Conservation (phyloP, 768 basidiomycete species). For the Imleria badia region DNA sequence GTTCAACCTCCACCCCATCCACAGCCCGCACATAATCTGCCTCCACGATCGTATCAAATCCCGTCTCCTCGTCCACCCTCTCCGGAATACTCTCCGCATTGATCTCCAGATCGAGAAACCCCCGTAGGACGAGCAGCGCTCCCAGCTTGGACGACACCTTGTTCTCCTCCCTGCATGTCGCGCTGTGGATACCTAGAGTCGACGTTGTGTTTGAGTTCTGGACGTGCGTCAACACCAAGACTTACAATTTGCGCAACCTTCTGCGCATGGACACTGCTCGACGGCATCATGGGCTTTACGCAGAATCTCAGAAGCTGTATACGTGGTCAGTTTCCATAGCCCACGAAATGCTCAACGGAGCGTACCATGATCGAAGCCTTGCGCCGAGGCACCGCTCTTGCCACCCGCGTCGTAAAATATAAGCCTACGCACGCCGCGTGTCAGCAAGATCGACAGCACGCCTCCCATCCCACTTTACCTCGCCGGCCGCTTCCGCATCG, state of each 20-base stretch:
- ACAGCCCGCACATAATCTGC: conserved; percentile 47
- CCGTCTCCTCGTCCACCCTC: conserved; percentile 27
- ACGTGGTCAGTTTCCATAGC: too few relatives aligned
- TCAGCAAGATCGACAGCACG: not conserved
- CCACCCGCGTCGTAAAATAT: conserved; percentile 79
- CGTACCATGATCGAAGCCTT: conserved; percentile 86
- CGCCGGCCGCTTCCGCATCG: conserved; percentile 65
- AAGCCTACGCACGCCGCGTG: conserved; percentile 42
- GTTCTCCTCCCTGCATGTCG: conserved; percentile 68
- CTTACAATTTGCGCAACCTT: conserved; percentile 73
- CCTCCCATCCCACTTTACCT: conserved; percentile 10
- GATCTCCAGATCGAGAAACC: conserved; percentile 50
- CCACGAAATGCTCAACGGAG: too few relatives aligned
- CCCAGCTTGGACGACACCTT: conserved; percentile 73
- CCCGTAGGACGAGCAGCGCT: conserved; percentile 64
- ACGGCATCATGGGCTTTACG: conserved; percentile 56
- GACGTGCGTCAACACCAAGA: not conserved
- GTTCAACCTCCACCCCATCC: conserved; percentile 49
- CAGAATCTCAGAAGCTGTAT: conserved; percentile 56
- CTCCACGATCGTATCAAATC: conserved; percentile 53
- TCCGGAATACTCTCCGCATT: conserved; percentile 38
- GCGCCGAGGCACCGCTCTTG: conserved; percentile 69
- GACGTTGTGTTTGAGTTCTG: not conserved
- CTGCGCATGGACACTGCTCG: conserved; percentile 59
- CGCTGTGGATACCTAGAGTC: conserved; percentile 61